Conservation (phyloP, 352 stramenopile species). For the Phytophthora fragariae region DNA sequence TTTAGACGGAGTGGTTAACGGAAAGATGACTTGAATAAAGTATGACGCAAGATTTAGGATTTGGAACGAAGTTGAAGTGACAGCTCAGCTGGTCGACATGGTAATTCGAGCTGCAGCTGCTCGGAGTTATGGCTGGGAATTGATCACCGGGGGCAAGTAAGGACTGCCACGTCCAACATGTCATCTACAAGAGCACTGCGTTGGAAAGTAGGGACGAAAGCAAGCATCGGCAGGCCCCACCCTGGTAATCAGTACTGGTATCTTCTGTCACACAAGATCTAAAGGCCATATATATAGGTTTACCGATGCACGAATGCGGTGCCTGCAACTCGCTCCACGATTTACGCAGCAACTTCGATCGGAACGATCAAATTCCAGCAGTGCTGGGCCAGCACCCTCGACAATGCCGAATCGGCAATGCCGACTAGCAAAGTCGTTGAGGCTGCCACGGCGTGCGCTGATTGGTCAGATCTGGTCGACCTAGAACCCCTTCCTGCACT, state of each 20-base stretch:
- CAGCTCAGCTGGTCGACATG: not conserved
- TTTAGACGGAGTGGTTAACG: not conserved
- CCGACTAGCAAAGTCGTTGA: constrained; percentile 15
- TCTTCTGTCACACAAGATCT: too few relatives aligned
- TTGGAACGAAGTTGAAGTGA: not conserved
- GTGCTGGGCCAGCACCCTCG: not conserved
- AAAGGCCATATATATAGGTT: too few relatives aligned
- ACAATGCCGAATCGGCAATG: not conserved
- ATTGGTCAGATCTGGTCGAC: constrained; percentile 23
- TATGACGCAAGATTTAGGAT: constrained; percentile 18
- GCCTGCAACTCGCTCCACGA: too few relatives aligned
- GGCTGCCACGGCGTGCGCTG: constrained; percentile 3
- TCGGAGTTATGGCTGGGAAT: not conserved
- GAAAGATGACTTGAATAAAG: constrained; percentile 16
- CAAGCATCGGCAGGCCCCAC: too few relatives aligned
- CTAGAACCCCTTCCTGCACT: not conserved
- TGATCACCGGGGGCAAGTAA: not conserved
- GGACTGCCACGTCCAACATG: not conserved
- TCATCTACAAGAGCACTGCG: not conserved
- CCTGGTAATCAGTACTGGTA: too few relatives aligned
- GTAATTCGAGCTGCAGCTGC: not conserved
- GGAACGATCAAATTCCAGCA: too few relatives aligned
- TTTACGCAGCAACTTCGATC: too few relatives aligned
- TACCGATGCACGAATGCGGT: too few relatives aligned
- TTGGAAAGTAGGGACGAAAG: not conserved